Conservation (phyloP, 2,329 filamentous ascomycete species). For the Coniochaeta sp. region DNA sequence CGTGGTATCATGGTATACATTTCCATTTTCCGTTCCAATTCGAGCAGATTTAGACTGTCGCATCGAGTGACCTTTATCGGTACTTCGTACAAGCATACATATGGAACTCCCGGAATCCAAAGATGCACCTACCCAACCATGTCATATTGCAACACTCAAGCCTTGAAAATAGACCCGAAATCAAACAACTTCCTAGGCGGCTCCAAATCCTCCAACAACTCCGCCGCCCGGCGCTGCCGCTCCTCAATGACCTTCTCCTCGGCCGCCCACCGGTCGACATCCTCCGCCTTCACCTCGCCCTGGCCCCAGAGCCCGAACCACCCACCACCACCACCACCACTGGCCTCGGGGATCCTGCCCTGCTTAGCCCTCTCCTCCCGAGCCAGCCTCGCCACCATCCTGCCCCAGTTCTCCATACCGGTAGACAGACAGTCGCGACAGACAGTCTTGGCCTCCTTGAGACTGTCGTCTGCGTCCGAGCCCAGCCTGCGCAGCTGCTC, state of each 20-base stretch:
- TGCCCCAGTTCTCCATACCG: constrained; percentile 73
- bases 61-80: background rate
- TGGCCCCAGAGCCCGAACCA: constrained; percentile 33
- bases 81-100: background rate
- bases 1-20: background rate
- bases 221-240: constrained; percentile 39
- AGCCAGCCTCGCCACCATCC: constrained; percentile 65
- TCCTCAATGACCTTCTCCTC: constrained; percentile 48
- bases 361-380: constrained; percentile 35
- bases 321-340: background rate
- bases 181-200: constrained; percentile 18
- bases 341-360: constrained; percentile 9
- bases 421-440: constrained; percentile 73
- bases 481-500: constrained; percentile 47
- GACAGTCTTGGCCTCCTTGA: constrained; percentile 40
- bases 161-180: background rate
- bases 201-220: constrained; percentile 42
- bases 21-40: background rate
- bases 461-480: constrained; percentile 15
- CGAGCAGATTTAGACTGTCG: background rate
- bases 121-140: background rate
- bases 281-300: constrained; percentile 20
- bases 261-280: constrained; percentile 43
- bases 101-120: no score
- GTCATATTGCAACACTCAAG: background rate